Evolutionary conservation across 1,284 basidiomycete genomes (phyloP).

Genomic region (Earliella scabrosa): DNA sequence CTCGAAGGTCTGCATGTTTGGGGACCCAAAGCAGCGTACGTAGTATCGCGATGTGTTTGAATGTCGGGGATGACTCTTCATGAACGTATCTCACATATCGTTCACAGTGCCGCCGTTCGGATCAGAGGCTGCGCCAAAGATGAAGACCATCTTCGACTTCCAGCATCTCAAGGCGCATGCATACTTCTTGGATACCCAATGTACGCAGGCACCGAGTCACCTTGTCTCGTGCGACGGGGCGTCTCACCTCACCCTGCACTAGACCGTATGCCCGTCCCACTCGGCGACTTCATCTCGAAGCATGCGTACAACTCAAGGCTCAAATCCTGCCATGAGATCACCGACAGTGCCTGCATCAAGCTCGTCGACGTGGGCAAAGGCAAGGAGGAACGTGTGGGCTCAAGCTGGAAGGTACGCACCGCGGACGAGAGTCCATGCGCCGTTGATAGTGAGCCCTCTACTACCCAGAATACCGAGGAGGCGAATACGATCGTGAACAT

Average conservation of each 20-base stretch:
- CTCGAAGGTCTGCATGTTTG: slow-evolving; percentile 46
- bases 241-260: too few relatives aligned
- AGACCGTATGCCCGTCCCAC: slow-evolving; percentile 55
- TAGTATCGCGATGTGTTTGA: neutral
- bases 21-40: slow-evolving; percentile 53
- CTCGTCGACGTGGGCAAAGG: slow-evolving; percentile 49
- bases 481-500: slow-evolving; percentile 42
- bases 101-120: slow-evolving; percentile 52
- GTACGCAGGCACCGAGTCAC: slow-evolving; percentile 35
- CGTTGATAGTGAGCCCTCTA: too few relatives aligned
- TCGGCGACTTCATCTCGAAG: slow-evolving; percentile 52
- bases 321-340: slow-evolving; percentile 39
- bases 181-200: slow-evolving; percentile 50
- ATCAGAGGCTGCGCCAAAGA: slow-evolving; percentile 40
- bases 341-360: slow-evolving; percentile 27
- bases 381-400: slow-evolving; percentile 39
- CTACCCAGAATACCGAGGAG: slow-evolving; percentile 54
- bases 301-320: slow-evolving; percentile 45
- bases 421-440: too few relatives aligned
- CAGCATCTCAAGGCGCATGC: slow-evolving; percentile 39
- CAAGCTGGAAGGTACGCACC: slow-evolving; percentile 51
- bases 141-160: slow-evolving; percentile 53
- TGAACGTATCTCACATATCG: too few relatives aligned
- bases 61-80: too few relatives aligned
- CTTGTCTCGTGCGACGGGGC: too few relatives aligned